Conservation (phyloP, 2,329 filamentous ascomycete genomes). For the Xylariaceae sp. region DNA sequence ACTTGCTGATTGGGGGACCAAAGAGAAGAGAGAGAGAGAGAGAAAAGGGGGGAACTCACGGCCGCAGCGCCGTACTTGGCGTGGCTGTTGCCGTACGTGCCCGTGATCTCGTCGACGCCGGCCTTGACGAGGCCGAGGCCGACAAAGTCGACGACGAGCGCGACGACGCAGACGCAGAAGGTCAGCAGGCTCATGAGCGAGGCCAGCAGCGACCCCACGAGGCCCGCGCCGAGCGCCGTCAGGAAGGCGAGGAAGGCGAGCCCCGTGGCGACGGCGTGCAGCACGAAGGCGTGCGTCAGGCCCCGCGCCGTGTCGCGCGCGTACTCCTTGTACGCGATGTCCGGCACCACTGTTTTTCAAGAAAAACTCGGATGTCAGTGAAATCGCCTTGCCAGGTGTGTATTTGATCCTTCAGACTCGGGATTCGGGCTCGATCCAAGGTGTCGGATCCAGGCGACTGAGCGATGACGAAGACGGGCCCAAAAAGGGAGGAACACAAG, state of each 20-base stretch:
- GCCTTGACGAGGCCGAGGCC: slow-evolving; percentile 29
- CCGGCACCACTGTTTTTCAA: too few species aligned
- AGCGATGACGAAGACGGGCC: too few species aligned
- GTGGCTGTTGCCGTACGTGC: slow-evolving; percentile 10
- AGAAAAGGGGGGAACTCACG: too few species aligned
- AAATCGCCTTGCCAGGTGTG: too few species aligned
- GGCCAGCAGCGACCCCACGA: slow-evolving; percentile 34
- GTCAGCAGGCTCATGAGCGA: slow-evolving; percentile 30
- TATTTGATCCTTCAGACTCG: too few species aligned
- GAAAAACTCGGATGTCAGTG: too few species aligned
- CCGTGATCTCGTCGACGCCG: slow-evolving; percentile 14
- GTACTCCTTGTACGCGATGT: too few species aligned
- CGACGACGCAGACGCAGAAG: slow-evolving; percentile 34
- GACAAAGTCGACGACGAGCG: slow-evolving; percentile 37
- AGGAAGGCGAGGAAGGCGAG: slow-evolving; percentile 39
- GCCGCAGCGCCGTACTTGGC: slow-evolving; percentile 48
- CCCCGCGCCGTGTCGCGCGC: slow-evolving; percentile 28
- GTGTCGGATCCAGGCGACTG: too few species aligned
- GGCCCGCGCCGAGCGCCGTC: slow-evolving; percentile 33
- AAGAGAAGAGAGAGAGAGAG: too few species aligned
- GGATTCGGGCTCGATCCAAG: too few species aligned
- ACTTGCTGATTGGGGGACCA: too few species aligned
- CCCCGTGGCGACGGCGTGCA: slow-evolving; percentile 25
- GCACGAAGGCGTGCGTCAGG: slow-evolving; percentile 37
- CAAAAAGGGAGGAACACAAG: too few species aligned